phyloP scores from a whole-genome alignment of 2,329 filamentous ascomycete species.

The Fusarium staphyleae region DNA sequence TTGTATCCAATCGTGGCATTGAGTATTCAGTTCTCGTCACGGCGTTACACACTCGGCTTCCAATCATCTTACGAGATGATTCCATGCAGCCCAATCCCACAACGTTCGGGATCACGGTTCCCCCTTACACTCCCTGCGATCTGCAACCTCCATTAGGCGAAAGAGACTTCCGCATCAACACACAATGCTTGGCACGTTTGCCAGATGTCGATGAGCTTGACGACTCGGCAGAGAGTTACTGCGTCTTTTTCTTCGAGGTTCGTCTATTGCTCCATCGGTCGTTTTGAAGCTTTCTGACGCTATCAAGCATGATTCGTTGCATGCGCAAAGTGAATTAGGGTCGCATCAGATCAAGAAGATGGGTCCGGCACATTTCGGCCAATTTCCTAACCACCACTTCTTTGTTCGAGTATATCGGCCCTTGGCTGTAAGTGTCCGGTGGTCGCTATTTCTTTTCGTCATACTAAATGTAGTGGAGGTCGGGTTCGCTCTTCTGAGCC shows the following conservation, averaged over 20 bases:
- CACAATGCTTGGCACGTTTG: constrained; percentile 55
- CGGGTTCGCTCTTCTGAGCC: constrained; percentile 57
- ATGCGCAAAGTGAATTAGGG: constrained; percentile 49
- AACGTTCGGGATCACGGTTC: constrained; percentile 49
- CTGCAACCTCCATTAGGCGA: constrained; percentile 46
- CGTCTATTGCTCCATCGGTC: constrained; percentile 20
- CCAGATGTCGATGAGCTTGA: constrained; percentile 43
- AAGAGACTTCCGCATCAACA: constrained; percentile 51
- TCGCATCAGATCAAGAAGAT: constrained; percentile 47
- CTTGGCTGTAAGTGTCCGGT: constrained; percentile 55
- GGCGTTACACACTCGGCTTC: constrained; percentile 54
- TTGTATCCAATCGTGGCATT: constrained; percentile 49
- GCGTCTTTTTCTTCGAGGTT: constrained; percentile 63
- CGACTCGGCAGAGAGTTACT: constrained; percentile 51
- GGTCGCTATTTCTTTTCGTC: neutral
- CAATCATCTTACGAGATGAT: constrained; percentile 43
- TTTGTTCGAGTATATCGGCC: constrained; percentile 63
- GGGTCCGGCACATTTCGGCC: constrained; percentile 56
- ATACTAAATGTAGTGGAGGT: constrained; percentile 47
- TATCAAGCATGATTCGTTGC: constrained; percentile 54
- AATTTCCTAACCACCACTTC: constrained; percentile 65
- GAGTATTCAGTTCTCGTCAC: constrained; percentile 53
- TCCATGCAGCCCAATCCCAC: constrained; percentile 32
- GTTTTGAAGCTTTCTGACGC: constrained; percentile 19
- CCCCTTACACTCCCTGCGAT: constrained; percentile 50